phyloP scores from a whole-genome alignment of 1,139 yeast genomes.

The Pichia sp. region DNA sequence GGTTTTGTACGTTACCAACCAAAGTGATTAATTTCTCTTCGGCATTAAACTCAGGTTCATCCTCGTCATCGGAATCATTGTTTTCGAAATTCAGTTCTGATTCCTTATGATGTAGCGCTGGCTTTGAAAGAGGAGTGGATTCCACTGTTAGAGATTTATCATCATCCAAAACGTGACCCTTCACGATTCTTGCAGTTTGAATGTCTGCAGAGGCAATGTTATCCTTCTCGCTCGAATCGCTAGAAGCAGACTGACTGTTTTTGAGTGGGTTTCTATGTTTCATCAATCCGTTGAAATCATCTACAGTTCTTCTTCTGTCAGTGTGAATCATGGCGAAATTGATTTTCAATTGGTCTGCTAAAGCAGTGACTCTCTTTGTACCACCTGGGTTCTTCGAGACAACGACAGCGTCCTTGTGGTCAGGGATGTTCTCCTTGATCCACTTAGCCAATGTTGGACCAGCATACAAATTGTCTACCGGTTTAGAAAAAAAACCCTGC shows the following conservation, averaged over 20 bases:
- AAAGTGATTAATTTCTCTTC: conserved; percentile 88
- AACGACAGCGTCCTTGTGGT: conserved; percentile 79
- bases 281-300: conserved; percentile 47
- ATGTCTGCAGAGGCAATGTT: conserved; percentile 72
- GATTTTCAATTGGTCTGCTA: conserved; percentile 91
- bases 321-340: conserved; percentile 99
- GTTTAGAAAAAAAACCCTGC: conserved; percentile 98
- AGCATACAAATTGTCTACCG: conserved; percentile 93
- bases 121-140: conserved; percentile 8
- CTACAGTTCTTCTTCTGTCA: conserved; percentile 87
- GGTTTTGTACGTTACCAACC: conserved; percentile 91
- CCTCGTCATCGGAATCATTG: conserved; percentile 78
- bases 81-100: conserved; percentile 53
- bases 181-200: conserved; percentile 92
- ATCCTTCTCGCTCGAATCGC: conserved; percentile 45
- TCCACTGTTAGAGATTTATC: not conserved
- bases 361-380: conserved; percentile 92
- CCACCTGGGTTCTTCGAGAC: conserved; percentile 99
- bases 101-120: conserved; percentile 24
- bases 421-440: conserved; percentile 86
- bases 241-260: not conserved
- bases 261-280: conserved; percentile 23
- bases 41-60: conserved; percentile 63
- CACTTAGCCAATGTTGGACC: conserved; percentile 96
- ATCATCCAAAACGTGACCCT: conserved; percentile 96